phyloP scores from a whole-genome alignment of 208 protist species.

The Phytomonas sp. region DNA sequence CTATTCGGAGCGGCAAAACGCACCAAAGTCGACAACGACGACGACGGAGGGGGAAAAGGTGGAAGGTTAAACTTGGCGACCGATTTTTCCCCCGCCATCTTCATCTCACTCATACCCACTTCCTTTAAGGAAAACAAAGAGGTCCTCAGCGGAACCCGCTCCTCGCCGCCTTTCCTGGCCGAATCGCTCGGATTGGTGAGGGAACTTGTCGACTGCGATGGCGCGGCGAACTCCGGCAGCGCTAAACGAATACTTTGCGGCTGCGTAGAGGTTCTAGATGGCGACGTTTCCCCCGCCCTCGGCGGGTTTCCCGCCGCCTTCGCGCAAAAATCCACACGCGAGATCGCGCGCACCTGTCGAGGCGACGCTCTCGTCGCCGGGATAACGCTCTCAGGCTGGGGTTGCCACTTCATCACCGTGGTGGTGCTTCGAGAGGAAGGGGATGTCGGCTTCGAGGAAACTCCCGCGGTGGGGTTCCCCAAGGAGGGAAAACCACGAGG shows the following conservation, averaged over 20 bases:
- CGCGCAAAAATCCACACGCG: not conserved
- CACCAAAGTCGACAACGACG: not conserved
- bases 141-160: too few species aligned
- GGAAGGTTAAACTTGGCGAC: not conserved
- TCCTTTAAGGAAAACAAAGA: not conserved
- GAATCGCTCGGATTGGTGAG: not conserved
- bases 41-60: not conserved
- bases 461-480: too few species aligned
- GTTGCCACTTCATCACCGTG: not conserved
- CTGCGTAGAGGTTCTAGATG: not conserved
- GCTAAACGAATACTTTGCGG: not conserved
- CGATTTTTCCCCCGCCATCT: not conserved
- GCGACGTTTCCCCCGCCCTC: not conserved
- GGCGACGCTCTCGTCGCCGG: not conserved
- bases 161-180: not conserved
- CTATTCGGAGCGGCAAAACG: not conserved
- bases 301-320: not conserved
- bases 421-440: not conserved
- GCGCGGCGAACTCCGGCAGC: not conserved
- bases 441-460: not conserved
- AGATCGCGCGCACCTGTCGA: not conserved
- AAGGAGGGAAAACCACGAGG: too few species aligned
- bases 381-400: not conserved
- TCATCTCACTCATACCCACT: not conserved
- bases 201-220: not conserved